Evolutionary conservation across 176 grass and related monocot species (phyloP), one percentile per base, ranked within the genome.

Genomic region (Miscanthus lutarioriparius): DNA sequence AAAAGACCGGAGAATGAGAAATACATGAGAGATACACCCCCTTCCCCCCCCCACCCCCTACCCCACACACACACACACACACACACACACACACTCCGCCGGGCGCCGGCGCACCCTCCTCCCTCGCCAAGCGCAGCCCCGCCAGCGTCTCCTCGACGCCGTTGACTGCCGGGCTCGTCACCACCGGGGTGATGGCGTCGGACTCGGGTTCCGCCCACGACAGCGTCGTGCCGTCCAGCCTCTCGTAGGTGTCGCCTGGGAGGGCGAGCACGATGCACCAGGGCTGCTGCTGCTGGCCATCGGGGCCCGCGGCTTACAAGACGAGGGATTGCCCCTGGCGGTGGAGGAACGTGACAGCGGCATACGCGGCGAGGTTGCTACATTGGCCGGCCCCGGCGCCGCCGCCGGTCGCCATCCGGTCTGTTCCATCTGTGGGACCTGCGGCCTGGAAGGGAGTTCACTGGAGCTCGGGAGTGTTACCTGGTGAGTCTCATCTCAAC

Each of bases 321-420:
- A 87, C 38, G 14, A 87, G 39, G 86, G 86, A 82, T 2, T 37
- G 62, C 1, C 81, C 87, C 68, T 88, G 87, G 14, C 68, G 87
- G 6, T 76, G 81, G 68, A 88, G 14, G 14, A 51, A 51, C 5
- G 48, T 51, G 12, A 82, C 75, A 32, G 80, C 43, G 41, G 74
- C 86, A 54, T 73, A 73, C 32, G 67, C 75, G 13, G 67, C 56
- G 58, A 88, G n/a, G 35, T 32, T 73, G 43, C 35, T 59, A 41
- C 80, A 88, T 15, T 74, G 86, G 38, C 45, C 26, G 20, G 6
- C 0, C 19, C 47, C 47, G 78, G 36, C 14, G 67, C 15, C 36
- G 26, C 33, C 32, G 32, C 70, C 23, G 64, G 39, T 64, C 40
- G n/a, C 74, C 86, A 78, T 88, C 32, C n/a, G 59, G 11, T 72